Base-by-base conservation (phyloP, 192 early-diverging fungal genomes). In the Obelidium mucronatum region DNA sequence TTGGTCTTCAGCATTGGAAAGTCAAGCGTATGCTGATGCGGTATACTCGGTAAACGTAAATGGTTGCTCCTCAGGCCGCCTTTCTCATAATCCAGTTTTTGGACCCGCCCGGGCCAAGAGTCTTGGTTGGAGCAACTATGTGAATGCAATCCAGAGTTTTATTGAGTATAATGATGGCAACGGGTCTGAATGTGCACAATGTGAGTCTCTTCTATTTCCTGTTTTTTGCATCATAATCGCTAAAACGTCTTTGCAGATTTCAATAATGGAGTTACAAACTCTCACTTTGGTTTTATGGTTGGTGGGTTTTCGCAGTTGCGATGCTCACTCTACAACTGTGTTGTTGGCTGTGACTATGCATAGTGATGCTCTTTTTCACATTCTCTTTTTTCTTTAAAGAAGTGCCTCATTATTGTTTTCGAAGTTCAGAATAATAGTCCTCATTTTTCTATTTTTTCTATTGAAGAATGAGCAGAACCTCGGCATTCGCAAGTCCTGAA, bases 331-430 rank as follows among this genome's bases (percentile, higher is more conserved):
- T 6, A 52, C 51, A 24, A 4, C 37, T 72, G 70, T 40, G 54
- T 72, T 8, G 35, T 72, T 59, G 70, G 54, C 8, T 72, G 70
- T 30, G 70, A 72, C 37, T n/a, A n/a, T n/a, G n/a, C n/a, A n/a
- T n/a, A n/a, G n/a, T n/a, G n/a, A n/a, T n/a, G n/a, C n/a, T n/a
- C n/a, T n/a, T n/a, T n/a, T n/a, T n/a, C n/a, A n/a, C n/a, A n/a
- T n/a, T n/a, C n/a, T n/a, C n/a, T n/a, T n/a, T n/a, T n/a, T n/a
- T n/a, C n/a, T n/a, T n/a, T n/a, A n/a, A n/a, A n/a, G n/a, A n/a
- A n/a, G n/a, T n/a, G n/a, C n/a, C n/a, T n/a, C n/a, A n/a, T n/a
- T n/a, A n/a, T n/a, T n/a, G n/a, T n/a, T n/a, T n/a, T n/a, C n/a
- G n/a, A n/a, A n/a, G n/a, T n/a, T n/a, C n/a, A n/a, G n/a, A n/a